These are phyloP conservation scores for Lepidopterella palustris DNA, from an alignment of 495 filamentous ascomycete genomes.

Conservation along the genomic window DNA sequence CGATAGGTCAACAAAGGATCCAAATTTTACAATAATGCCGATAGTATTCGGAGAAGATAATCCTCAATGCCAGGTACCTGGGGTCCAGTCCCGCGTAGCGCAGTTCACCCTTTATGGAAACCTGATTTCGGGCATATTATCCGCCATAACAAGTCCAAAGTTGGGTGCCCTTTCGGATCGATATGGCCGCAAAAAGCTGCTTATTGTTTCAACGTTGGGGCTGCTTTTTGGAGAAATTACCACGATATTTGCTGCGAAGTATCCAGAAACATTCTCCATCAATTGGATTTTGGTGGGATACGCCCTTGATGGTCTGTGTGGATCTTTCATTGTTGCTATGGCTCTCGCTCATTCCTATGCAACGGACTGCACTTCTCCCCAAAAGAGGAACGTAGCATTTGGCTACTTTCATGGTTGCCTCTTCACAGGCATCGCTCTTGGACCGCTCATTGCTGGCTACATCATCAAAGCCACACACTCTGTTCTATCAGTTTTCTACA, in stretches of 20 bases:
- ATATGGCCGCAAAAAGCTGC: conserved; percentile 68
- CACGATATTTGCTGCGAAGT: conserved; percentile 67
- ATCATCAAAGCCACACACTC: conserved; percentile 63
- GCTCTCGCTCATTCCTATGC: conserved; percentile 79
- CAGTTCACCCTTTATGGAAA: conserved; percentile 68
- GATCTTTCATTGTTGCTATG: conserved; percentile 77
- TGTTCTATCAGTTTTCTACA: conserved; percentile 70
- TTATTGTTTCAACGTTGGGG: conserved; percentile 61
- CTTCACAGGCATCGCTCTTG: conserved; percentile 78
- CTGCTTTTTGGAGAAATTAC: conserved; percentile 63
- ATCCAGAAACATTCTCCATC: conserved; percentile 62
- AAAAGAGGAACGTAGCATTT: conserved; percentile 74
- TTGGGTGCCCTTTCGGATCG: conserved; percentile 83
- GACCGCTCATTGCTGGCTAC: conserved; percentile 71
- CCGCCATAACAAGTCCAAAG: conserved; percentile 71
- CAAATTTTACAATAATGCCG: conserved; percentile 54
- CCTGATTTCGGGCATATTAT: conserved; percentile 62
- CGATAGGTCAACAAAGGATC: conserved; percentile 51
- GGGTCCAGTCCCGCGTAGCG: conserved; percentile 68
- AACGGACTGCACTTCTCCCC: conserved; percentile 76
- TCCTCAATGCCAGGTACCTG: conserved; percentile 62
- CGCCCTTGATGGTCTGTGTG: conserved; percentile 71
- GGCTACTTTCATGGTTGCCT: conserved; percentile 83
- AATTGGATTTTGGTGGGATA: conserved; percentile 68
- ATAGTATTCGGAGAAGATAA: conserved; percentile 61